Percentiles rank a stretch among this genome's conserved stretches.
Evolutionary conservation across 257 asterid species (phyloP).

Genomic region (Striga asiatica): DNA sequence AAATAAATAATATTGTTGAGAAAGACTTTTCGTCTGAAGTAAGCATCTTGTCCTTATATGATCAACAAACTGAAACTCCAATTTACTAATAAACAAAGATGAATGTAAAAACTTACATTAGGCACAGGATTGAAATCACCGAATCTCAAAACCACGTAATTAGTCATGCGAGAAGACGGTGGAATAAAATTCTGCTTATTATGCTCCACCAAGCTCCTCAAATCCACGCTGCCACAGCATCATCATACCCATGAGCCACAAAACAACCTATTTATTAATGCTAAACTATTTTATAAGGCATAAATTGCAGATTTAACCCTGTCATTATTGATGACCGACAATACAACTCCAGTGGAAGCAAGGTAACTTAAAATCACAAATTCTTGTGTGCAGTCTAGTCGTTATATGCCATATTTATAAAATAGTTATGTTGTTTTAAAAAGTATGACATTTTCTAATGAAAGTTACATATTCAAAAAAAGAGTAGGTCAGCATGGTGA

Average conservation of each 20-base stretch:
- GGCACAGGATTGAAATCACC: conserved; percentile 37
- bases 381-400: neutral
- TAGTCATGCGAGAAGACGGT: conserved; percentile 84
- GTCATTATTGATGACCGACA: no score
- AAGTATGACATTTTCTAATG: no score
- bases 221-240: conserved; percentile 66
- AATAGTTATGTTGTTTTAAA: no score
- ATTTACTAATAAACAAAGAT: no score
- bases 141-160: conserved; percentile 77
- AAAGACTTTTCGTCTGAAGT: no score
- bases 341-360: neutral
- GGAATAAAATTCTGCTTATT: conserved; percentile 68
- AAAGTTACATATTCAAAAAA: no score
- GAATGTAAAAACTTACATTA: conserved; percentile 28
- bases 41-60: no score
- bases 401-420: no score
- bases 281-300: neutral
- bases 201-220: conserved; percentile 76
- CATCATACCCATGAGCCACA: conserved; percentile 7
- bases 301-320: neutral
- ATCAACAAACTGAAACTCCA: neutral
- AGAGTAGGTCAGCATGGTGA: no score
- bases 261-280: neutral
- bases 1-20: neutral
- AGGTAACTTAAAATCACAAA: neutral